Conservation (phyloP, 805 yeast genomes). For the Pichia occidentalis region DNA sequence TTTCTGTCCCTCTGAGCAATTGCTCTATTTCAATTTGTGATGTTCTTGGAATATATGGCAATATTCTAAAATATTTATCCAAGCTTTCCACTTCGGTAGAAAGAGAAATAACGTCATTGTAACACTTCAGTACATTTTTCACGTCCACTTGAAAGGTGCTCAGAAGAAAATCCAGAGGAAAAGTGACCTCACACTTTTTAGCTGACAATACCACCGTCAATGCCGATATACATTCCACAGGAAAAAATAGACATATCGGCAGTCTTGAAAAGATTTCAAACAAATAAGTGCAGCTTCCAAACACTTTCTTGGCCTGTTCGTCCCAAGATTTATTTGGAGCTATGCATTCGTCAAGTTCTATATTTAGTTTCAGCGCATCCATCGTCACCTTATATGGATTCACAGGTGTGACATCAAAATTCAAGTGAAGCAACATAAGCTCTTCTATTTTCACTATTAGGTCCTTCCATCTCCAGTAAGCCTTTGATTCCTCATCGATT, state of each 20-base stretch:
- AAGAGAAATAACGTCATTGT: conserved; percentile 18
- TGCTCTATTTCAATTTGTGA: conserved; percentile 5
- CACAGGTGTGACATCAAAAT: conserved; percentile 41
- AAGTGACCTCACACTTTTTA: conserved; percentile 14
- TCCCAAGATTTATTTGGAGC: conserved; percentile 15
- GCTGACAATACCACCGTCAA: conserved; percentile 22
- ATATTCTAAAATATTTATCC: conserved; percentile 23
- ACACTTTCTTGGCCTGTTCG: conserved; percentile 15
- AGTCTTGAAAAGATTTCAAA: conserved; percentile 26
- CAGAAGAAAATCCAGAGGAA: conserved; percentile 17
- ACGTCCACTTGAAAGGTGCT: conserved; percentile 14
- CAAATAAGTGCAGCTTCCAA: conserved; percentile 22
- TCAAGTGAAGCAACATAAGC: conserved; percentile 36
- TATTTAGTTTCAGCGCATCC: conserved; percentile 21
- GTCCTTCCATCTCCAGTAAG: conserved; percentile 47
- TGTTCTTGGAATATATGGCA: conserved; percentile 19
- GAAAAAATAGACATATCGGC: conserved; percentile 25
- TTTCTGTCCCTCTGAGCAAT: neutral
- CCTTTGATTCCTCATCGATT: conserved; percentile 40
- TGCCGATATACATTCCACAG: conserved; percentile 21
- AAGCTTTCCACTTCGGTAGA: conserved; percentile 14
- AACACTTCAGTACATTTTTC: conserved; percentile 23
- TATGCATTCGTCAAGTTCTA: conserved; percentile 11
- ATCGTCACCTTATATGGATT: conserved; percentile 33
- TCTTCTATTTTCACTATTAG: conserved; percentile 40